phyloP scores from a whole-genome alignment of 768 basidiomycete species.

The Cyathus striatus region DNA sequence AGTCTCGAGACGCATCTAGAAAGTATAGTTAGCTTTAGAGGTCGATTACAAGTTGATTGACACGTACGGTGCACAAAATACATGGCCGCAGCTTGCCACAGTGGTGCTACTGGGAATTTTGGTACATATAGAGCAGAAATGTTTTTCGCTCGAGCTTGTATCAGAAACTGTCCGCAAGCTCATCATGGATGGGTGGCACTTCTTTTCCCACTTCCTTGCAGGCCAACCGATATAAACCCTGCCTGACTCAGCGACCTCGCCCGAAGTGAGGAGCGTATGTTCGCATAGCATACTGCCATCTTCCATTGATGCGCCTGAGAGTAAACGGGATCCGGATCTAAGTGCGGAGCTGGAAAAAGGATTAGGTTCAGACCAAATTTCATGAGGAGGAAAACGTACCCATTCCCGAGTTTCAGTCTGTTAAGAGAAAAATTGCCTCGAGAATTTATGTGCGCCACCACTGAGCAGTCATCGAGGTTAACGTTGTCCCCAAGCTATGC shows the following conservation, averaged over 20 bases:
- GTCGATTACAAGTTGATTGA: not conserved
- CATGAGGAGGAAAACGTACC: constrained; percentile 13
- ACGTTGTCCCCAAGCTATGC: constrained; percentile 34
- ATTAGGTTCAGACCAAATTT: not conserved
- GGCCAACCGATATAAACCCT: constrained; percentile 40
- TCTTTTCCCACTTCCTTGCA: constrained; percentile 20
- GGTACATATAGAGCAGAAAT: constrained; percentile 26
- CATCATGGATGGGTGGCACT: too few relatives aligned
- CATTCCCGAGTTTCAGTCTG: constrained; percentile 32
- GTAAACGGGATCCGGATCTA: constrained; percentile 39
- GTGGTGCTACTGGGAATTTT: constrained; percentile 23
- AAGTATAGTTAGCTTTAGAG: not conserved
- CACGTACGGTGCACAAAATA: constrained; percentile 18
- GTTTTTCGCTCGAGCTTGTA: constrained; percentile 10
- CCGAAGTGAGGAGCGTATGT: constrained; percentile 41
- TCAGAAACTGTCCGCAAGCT: constrained; percentile 1
- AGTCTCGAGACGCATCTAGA: constrained; percentile 13
- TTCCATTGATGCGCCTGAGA: constrained; percentile 48
- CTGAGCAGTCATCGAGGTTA: constrained; percentile 39
- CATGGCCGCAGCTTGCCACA: constrained; percentile 24
- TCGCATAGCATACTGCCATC: constrained; percentile 42
- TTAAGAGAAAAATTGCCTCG: constrained; percentile 40
- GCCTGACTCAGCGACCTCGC: constrained; percentile 37
- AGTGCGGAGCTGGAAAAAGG: constrained; percentile 27
- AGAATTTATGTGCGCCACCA: constrained; percentile 44